Conservation (phyloP, 176 grass and related monocot species). For the Raddia distichophylla region DNA sequence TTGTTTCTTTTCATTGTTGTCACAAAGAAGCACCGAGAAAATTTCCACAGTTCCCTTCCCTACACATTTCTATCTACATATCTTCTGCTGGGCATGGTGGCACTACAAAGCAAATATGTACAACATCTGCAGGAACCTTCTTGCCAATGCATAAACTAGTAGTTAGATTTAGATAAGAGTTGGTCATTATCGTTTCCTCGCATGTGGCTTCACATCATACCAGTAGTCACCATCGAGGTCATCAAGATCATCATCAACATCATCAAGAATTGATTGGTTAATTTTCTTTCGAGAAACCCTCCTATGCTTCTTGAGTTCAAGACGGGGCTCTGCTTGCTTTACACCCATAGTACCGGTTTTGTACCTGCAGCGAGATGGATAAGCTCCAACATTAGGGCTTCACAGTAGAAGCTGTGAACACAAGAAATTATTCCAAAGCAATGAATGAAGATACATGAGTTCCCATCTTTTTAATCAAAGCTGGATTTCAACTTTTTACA, state of each 20-base stretch:
- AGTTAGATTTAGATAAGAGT: slow-evolving; percentile 34
- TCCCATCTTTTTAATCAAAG: background rate
- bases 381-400: background rate
- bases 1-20: background rate
- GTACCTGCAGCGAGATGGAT: slow-evolving; percentile 58
- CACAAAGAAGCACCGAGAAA: background rate
- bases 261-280: slow-evolving; percentile 77
- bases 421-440: background rate
- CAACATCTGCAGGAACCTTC: slow-evolving; percentile 14
- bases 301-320: slow-evolving; percentile 83
- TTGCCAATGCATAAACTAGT: background rate
- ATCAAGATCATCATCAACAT: slow-evolving; percentile 68
- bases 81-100: background rate
- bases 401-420: background rate
- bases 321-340: slow-evolving; percentile 81
- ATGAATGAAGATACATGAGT: background rate
- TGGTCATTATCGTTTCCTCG: slow-evolving; percentile 41
- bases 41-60: background rate
- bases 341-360: slow-evolving; percentile 79
- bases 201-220: slow-evolving; percentile 47
- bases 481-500: background rate
- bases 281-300: slow-evolving; percentile 83
- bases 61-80: slow-evolving; percentile 21
- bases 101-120: slow-evolving; percentile 36
- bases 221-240: slow-evolving; percentile 55